A percentile compares a stretch with the other conserved stretches of the same genome.
Conservation (phyloP, 2,329 filamentous ascomycete species). For the Sporothrix luriei region DNA sequence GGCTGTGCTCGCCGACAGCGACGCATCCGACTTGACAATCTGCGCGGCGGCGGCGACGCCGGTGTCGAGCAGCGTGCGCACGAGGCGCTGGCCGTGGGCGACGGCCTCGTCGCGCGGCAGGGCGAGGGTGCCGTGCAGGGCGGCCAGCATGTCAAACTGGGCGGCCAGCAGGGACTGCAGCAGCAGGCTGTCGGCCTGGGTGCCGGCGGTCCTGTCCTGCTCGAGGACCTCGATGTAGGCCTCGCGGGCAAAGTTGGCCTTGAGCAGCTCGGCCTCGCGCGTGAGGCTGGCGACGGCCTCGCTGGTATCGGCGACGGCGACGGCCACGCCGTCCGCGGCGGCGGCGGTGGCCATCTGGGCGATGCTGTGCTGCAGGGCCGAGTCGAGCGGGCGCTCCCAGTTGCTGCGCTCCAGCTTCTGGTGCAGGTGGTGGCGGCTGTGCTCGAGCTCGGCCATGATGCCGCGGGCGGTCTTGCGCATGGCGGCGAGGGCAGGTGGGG, state of each 20-base stretch:
- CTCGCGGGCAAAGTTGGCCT: slow-evolving; percentile 79
- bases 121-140: slow-evolving; percentile 75
- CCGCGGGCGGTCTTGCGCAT: slow-evolving; percentile 89
- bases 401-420: slow-evolving; percentile 76
- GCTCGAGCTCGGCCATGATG: slow-evolving; percentile 84
- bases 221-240: slow-evolving; percentile 76
- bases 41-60: slow-evolving; percentile 76
- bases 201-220: slow-evolving; percentile 67
- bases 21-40: slow-evolving; percentile 85
- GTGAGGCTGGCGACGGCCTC: slow-evolving; percentile 69
- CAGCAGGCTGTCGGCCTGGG: slow-evolving; percentile 67
- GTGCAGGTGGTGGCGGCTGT: slow-evolving; percentile 86
- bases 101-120: slow-evolving; percentile 86
- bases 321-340: slow-evolving; percentile 62
- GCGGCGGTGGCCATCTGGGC: slow-evolving; percentile 72
- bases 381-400: slow-evolving; percentile 87
- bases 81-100: slow-evolving; percentile 72
- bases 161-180: slow-evolving; percentile 83
- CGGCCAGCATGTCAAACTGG: slow-evolving; percentile 87
- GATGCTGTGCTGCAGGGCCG: slow-evolving; percentile 82
- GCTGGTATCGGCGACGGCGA: slow-evolving; percentile 61
- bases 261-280: slow-evolving; percentile 83
- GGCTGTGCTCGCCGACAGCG: not conserved
- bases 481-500: slow-evolving; percentile 68
- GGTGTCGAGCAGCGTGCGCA: slow-evolving; percentile 75